Percentiles rank a stretch among this genome's conserved stretches.
These are phyloP conservation scores for Euphorbia tirucalli DNA, from an alignment of 345 rosid genomes.

Conservation along the genomic window DNA sequence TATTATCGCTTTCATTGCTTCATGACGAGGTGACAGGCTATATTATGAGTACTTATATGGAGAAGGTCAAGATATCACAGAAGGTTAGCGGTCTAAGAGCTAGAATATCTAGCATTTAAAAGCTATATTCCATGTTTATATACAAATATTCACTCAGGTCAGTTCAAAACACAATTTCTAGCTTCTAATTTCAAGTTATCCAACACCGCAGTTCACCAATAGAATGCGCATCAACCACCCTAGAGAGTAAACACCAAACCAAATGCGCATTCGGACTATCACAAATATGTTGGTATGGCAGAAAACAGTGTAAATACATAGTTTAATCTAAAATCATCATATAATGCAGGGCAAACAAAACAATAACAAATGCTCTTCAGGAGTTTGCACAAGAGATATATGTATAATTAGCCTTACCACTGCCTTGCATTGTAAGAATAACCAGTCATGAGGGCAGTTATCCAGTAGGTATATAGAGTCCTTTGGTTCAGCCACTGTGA, in stretches of 20 bases:
- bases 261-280: neutral
- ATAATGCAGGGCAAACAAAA: neutral
- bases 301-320: neutral
- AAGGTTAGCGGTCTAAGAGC: neutral
- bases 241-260: neutral
- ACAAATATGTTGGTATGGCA: neutral
- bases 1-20: no score
- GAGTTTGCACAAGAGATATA: neutral
- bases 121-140: neutral
- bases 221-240: neutral
- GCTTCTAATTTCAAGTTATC: neutral
- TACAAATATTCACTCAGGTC: neutral
- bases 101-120: neutral
- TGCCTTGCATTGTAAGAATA: conserved; percentile 94
- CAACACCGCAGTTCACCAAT: neutral
- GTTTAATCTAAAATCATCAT: neutral
- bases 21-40: no score
- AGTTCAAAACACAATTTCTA: neutral
- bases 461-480: conserved; percentile 81
- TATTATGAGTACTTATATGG: no score
- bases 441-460: conserved; percentile 97
- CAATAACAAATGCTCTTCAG: conserved; percentile 2
- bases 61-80: neutral
- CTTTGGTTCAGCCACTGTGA: conserved; percentile 86
- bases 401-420: conserved; percentile 61